Conservation (phyloP, 73 alveolate species). For the Tetrahymena malaccensis region DNA sequence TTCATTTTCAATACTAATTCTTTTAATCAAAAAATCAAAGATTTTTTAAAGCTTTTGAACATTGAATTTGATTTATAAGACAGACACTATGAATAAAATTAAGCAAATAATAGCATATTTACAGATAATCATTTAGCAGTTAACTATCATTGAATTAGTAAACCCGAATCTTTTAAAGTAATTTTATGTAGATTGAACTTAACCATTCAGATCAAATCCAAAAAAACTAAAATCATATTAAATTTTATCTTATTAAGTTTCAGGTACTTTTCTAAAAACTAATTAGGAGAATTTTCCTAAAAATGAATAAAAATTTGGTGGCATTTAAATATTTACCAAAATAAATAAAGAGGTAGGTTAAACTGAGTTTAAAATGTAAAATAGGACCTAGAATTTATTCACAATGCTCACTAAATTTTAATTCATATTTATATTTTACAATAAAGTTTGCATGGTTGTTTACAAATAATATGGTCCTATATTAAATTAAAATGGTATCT, state of each 20-base stretch:
- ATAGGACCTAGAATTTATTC: too few species aligned
- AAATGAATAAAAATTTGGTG: neutral
- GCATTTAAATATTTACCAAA: neutral
- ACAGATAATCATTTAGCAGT: neutral
- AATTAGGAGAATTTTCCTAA: neutral
- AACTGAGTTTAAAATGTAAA: neutral
- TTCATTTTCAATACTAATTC: neutral
- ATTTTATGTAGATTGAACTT: neutral
- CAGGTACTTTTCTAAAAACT: neutral
- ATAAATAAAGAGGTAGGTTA: neutral
- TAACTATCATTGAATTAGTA: neutral
- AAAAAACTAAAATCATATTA: too few species aligned
- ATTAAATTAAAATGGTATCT: neutral
- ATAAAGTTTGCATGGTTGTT: neutral
- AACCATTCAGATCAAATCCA: neutral
- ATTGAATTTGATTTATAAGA: too few species aligned
- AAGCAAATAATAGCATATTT: neutral
- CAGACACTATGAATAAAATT: too few species aligned
- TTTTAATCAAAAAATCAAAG: too few species aligned
- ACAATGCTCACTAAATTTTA: neutral
- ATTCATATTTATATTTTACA: too few species aligned
- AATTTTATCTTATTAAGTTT: too few species aligned
- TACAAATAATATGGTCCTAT: neutral
- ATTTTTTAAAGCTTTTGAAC: neutral
- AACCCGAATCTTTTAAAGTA: neutral